A percentile compares a stretch with the other conserved stretches of the same genome.
Evolutionary conservation across 1,139 yeast species (phyloP).

Genomic region (Saccharomyces pastorianus): DNA sequence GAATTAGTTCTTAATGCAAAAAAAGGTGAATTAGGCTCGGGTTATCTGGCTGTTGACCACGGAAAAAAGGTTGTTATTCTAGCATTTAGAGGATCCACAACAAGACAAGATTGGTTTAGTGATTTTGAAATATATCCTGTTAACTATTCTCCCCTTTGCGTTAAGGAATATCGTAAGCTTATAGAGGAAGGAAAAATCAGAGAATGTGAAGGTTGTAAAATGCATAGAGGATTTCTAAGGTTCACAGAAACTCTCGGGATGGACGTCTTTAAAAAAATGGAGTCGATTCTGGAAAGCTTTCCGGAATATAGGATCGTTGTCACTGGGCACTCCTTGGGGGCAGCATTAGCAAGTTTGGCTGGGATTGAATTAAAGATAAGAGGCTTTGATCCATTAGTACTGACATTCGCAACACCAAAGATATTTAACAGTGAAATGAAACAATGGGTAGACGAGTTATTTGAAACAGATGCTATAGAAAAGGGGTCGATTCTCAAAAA

Average conservation of each 20-base stretch:
- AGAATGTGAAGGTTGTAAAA: conserved; percentile 43
- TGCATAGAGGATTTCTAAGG: conserved; percentile 52
- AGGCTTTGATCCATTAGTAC: conserved; percentile 46
- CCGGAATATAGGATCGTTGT: conserved; percentile 46
- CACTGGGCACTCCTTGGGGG: conserved; percentile 70
- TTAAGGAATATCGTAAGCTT: conserved; percentile 17
- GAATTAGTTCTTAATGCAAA: conserved; percentile 33
- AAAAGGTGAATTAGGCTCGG: conserved; percentile 45
- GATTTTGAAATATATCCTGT: conserved; percentile 43
- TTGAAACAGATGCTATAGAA: conserved; percentile 34
- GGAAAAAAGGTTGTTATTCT: conserved; percentile 37
- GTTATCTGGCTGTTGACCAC: conserved; percentile 30
- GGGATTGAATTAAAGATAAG: conserved; percentile 50
- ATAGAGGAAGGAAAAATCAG: conserved; percentile 21
- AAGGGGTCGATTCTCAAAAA: conserved; percentile 11
- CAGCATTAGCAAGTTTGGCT: conserved; percentile 53
- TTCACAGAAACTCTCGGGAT: conserved; percentile 38
- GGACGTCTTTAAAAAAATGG: conserved; percentile 33
- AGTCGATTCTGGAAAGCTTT: conserved; percentile 31
- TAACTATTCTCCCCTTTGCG: conserved; percentile 32
- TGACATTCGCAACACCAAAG: conserved; percentile 56
- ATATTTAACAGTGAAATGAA: conserved; percentile 49
- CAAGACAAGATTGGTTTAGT: conserved; percentile 49
- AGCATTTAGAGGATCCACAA: conserved; percentile 50
- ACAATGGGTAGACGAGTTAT: conserved; percentile 44